Conservation (phyloP, 2,329 filamentous ascomycete species). For the Fusarium pseudocircinatum region DNA sequence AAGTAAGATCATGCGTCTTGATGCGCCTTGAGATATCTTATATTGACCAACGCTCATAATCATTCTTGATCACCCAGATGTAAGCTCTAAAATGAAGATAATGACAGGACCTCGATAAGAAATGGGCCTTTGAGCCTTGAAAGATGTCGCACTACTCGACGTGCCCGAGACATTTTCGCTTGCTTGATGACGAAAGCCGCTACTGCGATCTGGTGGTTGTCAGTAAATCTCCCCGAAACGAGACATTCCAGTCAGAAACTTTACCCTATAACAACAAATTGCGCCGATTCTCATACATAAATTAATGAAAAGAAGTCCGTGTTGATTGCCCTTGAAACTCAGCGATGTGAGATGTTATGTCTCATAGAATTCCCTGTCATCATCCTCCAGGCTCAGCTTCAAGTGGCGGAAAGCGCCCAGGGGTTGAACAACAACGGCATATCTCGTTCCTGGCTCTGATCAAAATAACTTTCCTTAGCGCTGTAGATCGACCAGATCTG, state of each 20-base stretch:
- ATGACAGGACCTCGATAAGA: background rate
- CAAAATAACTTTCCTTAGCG: background rate
- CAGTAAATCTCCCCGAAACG: background rate
- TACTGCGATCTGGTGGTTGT: background rate
- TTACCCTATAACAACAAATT: background rate
- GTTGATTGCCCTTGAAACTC: background rate
- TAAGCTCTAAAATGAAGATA: background rate
- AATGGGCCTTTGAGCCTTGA: background rate
- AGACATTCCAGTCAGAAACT: background rate
- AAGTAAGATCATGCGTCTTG: background rate
- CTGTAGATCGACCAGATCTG: background rate
- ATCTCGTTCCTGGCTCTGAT: constrained; percentile 8
- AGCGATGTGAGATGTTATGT: fast-evolving
- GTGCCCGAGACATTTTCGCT: background rate
- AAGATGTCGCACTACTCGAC: background rate
- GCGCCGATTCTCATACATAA: fast-evolving
- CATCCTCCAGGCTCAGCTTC: background rate
- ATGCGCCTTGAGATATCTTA: background rate
- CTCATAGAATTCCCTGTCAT: fast-evolving
- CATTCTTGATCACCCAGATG: background rate
- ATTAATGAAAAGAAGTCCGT: background rate
- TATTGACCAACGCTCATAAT: background rate
- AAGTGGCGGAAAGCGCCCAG: background rate
- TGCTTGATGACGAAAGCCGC: background rate
- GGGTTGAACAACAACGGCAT: background rate